These are phyloP conservation scores for Coleophoma eucalyptorum DNA, from an alignment of 2,329 filamentous ascomycete genomes.

Conservation along the genomic window DNA sequence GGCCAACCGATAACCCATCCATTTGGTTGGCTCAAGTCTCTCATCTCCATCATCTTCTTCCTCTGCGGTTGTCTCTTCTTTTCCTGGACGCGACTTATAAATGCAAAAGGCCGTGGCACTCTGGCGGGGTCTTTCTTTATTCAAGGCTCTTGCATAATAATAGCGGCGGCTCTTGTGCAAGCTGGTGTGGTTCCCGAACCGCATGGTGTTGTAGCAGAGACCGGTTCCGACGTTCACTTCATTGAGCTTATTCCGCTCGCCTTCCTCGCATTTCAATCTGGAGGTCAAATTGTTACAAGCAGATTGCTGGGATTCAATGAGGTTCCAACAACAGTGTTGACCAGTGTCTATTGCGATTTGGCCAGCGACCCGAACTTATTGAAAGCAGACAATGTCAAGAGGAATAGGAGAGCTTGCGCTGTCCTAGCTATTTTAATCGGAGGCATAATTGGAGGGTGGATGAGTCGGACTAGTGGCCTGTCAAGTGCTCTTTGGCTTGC, in stretches of 20 bases:
- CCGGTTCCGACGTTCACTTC: conserved; percentile 28
- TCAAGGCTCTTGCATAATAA: conserved; percentile 46
- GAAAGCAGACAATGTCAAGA: conserved; percentile 40
- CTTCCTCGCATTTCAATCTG: conserved; percentile 65
- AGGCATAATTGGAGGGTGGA: conserved; percentile 49
- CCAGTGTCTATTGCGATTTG: conserved; percentile 77
- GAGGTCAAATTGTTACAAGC: conserved; percentile 74
- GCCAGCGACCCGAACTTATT: conserved; percentile 62
- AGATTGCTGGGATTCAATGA: conserved; percentile 65
- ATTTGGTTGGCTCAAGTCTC: conserved; percentile 48
- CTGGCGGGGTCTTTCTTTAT: conserved; percentile 45
- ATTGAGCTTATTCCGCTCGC: conserved; percentile 40
- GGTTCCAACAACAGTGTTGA: conserved; percentile 75
- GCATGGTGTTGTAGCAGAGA: conserved; percentile 21
- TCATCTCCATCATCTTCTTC: conserved; percentile 50
- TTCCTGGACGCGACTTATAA: conserved; percentile 30
- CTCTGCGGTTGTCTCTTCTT: conserved; percentile 48
- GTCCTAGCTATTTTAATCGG: conserved; percentile 48
- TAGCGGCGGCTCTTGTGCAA: conserved; percentile 50
- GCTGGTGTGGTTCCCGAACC: conserved; percentile 40
- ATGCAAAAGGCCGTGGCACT: conserved; percentile 35
- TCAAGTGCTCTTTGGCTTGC: conserved; percentile 43
- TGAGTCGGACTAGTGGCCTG: conserved; percentile 48
- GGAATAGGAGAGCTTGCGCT: conserved; percentile 47
- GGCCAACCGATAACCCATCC: conserved; percentile 45